Percentiles rank a stretch among this genome's conserved stretches.
phyloP scores from a whole-genome alignment of 495 filamentous ascomycete species.

The Penicillium canariense region DNA sequence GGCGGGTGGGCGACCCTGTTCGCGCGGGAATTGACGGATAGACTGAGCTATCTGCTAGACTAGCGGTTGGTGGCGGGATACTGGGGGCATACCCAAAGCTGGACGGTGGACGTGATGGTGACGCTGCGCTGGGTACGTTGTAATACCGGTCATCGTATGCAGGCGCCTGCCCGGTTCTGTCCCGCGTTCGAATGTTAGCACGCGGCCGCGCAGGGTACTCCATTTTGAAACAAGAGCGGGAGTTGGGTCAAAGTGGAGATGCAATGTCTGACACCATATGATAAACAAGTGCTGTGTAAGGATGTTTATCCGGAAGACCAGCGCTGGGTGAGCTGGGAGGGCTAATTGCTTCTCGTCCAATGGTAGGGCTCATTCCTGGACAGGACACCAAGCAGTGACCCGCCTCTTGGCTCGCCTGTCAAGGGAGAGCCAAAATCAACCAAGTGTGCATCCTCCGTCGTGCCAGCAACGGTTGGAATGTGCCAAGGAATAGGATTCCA shows the following conservation, averaged over 20 bases:
- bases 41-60: constrained; percentile 36
- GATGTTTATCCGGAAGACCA: constrained; percentile 6
- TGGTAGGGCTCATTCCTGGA: constrained; percentile 8
- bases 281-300: constrained; percentile 11
- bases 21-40: constrained; percentile 49
- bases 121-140: constrained; percentile 30
- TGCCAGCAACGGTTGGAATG: constrained; percentile 26
- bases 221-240: constrained; percentile 12
- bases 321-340: not conserved
- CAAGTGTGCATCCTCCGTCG: constrained; percentile 6
- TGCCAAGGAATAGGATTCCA: constrained; percentile 13
- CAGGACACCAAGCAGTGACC: not conserved
- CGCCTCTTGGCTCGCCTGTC: constrained; percentile 2
- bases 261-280: not conserved
- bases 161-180: constrained; percentile 28
- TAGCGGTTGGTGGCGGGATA: constrained; percentile 53
- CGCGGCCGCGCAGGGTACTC: constrained; percentile 17
- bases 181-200: constrained; percentile 29
- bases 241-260: not conserved
- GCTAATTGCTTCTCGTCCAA: constrained; percentile 1
- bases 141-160: constrained; percentile 31
- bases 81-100: constrained; percentile 53
- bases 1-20: constrained; percentile 58
- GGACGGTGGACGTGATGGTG: constrained; percentile 52
- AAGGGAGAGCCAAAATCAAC: constrained; percentile 15